These are phyloP conservation scores for Apiospora arundinis DNA, from an alignment of 2,329 filamentous ascomycete species.

Conservation along the genomic window DNA sequence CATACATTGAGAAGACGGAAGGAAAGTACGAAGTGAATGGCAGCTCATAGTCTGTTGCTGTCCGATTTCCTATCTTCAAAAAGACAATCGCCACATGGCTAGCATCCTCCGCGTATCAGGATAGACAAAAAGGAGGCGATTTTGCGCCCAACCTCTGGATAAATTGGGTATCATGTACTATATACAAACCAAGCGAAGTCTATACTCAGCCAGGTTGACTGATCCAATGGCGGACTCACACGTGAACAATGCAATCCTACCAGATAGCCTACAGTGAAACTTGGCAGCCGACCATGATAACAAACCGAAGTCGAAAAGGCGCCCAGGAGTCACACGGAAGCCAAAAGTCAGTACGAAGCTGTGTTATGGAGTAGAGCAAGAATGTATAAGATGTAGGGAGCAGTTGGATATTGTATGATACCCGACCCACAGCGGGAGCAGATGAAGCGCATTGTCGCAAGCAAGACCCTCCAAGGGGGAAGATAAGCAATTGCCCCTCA, in stretches of 20 bases:
- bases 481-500: conserved; percentile 17
- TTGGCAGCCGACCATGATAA: background rate
- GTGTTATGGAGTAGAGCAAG: background rate
- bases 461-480: background rate
- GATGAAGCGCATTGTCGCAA: conserved; percentile 2
- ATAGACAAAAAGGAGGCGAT: background rate
- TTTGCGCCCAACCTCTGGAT: background rate
- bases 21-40: conserved; percentile 60
- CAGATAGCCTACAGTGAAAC: no score
- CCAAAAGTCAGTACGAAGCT: no score
- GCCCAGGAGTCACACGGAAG: no score
- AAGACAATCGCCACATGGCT: conserved; percentile 15
- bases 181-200: background rate
- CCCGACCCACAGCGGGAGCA: background rate
- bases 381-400: no score
- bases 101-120: background rate
- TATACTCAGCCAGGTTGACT: background rate
- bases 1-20: conserved; percentile 78
- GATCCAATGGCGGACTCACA: background rate
- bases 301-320: background rate
- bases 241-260: background rate
- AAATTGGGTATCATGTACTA: background rate
- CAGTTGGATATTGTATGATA: background rate
- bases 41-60: conserved; percentile 26
- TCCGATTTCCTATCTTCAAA: background rate